Base-by-base conservation (phyloP, 352 stramenopile genomes). In the Aphanomyces euteiches region DNA sequence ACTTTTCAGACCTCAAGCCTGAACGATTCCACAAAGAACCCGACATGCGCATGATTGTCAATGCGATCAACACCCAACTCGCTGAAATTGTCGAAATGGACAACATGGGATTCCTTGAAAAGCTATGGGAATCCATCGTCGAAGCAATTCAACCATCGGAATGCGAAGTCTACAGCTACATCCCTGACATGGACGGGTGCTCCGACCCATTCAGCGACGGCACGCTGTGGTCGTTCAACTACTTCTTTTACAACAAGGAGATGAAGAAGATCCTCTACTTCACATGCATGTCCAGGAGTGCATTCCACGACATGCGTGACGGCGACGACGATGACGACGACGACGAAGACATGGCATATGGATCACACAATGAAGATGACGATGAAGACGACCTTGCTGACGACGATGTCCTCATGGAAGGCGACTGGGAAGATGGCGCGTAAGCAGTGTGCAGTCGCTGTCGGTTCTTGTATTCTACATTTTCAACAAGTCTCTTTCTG, bases 31-130 rank as follows among this genome's bases (percentile, higher is more conserved):
- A 80, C 50, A 96, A 95, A 67, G 85, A 97, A 65, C 70, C 74
- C 53, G 85, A 94, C 78, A 91, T 93, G 72, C 83, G 86, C 67
- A 84, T 90, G 79, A 87, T 93, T 2, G 75, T 96, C 56, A 90
- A 96, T 61, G 78, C 80, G 56, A 89, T 97, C 69, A 96, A 96
- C 79, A 85, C 90, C 67, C 77, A 96, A 74, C 77, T 96, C 67
- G 84, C 83, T 6, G 90, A 96, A 70, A 77, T 99, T n/a, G 98
- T 98, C 45, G 98, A 99, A 77, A 99, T 99, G 82, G 98, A 99
- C 86, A 98, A 87, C 47, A 98, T 98, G 79, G 92, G 99, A 10
- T 99, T 99, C 83, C 89, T 99, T 54, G 98, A 99, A 83, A 97
- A 97, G 50, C 79, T 99, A 59, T 90, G 98, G 47, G 98, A 99